Evolutionary conservation across 768 basidiomycete genomes (phyloP).

Genomic region (Lactarius sanguifluus): DNA sequence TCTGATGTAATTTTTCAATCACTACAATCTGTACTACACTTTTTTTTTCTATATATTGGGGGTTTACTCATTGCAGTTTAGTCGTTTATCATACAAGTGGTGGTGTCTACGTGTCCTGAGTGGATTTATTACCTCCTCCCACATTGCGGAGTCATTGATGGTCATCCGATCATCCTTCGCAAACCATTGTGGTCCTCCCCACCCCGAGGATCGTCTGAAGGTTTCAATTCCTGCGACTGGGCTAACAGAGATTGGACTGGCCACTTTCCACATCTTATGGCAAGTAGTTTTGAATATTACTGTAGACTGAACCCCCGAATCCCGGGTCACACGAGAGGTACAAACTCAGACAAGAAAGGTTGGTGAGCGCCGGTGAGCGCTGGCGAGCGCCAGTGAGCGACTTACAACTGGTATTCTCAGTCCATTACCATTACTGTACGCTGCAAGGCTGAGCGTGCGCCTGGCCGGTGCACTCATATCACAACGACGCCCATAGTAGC

Average conservation of each 20-base stretch:
- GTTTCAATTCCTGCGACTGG: background rate
- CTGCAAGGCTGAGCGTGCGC: background rate
- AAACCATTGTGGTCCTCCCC: background rate
- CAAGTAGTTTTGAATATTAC: too few species aligned
- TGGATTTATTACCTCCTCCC: background rate
- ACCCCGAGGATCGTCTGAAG: background rate
- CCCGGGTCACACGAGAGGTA: too few species aligned
- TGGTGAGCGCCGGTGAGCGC: too few species aligned
- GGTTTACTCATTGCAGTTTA: slow-evolving; percentile 11
- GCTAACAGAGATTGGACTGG: too few species aligned
- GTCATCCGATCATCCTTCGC: too few species aligned
- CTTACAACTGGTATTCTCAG: too few species aligned
- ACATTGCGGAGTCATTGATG: too few species aligned
- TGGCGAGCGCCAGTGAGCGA: too few species aligned
- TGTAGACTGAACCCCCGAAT: too few species aligned
- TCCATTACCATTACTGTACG: background rate
- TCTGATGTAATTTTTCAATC: slow-evolving; percentile 20
- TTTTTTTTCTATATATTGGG: slow-evolving; percentile 5
- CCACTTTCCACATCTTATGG: too few species aligned
- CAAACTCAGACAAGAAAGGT: too few species aligned
- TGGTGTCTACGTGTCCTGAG: background rate
- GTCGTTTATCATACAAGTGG: background rate
- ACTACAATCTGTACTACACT: slow-evolving; percentile 24
- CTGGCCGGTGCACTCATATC: slow-evolving; percentile 3
- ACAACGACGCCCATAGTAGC: background rate